These are phyloP conservation scores for Petunia hybrid DNA, from an alignment of 305 asterid species.

Conservation along the genomic window DNA sequence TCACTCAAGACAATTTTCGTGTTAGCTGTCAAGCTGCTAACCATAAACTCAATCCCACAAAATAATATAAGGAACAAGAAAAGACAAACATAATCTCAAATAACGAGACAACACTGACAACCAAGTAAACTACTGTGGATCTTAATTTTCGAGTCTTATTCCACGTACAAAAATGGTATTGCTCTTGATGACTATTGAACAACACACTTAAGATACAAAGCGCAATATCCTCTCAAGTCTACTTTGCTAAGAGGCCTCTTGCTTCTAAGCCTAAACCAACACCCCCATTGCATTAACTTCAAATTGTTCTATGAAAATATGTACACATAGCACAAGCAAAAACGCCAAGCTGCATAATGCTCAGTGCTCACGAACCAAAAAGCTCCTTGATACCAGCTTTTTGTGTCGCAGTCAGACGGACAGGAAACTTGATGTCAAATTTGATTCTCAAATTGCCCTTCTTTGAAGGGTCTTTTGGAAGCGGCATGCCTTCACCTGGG, in stretches of 20 bases:
- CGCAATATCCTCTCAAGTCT: neutral
- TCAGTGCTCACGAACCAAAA: slow-evolving; percentile 40
- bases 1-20: too few species aligned
- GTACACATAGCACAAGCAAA: neutral
- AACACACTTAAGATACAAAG: neutral
- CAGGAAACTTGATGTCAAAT: slow-evolving; percentile 47
- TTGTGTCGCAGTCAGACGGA: slow-evolving; percentile 40
- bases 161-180: neutral
- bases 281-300: neutral
- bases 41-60: too few species aligned
- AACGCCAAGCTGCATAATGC: slow-evolving; percentile 12
- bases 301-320: slow-evolving; percentile 22
- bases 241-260: neutral
- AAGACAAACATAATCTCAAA: too few species aligned
- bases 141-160: neutral
- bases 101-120: neutral
- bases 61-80: too few species aligned
- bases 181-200: neutral
- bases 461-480: slow-evolving; percentile 45
- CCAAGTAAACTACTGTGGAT: too few species aligned
- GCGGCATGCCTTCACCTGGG: slow-evolving; percentile 48
- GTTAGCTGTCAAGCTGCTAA: too few species aligned
- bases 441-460: slow-evolving; percentile 48
- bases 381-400: slow-evolving; percentile 46
- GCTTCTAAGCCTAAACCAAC: slow-evolving; percentile 16